These are phyloP conservation scores for Boletellus ananas DNA, from an alignment of 768 basidiomycete species.

Conservation along the genomic window DNA sequence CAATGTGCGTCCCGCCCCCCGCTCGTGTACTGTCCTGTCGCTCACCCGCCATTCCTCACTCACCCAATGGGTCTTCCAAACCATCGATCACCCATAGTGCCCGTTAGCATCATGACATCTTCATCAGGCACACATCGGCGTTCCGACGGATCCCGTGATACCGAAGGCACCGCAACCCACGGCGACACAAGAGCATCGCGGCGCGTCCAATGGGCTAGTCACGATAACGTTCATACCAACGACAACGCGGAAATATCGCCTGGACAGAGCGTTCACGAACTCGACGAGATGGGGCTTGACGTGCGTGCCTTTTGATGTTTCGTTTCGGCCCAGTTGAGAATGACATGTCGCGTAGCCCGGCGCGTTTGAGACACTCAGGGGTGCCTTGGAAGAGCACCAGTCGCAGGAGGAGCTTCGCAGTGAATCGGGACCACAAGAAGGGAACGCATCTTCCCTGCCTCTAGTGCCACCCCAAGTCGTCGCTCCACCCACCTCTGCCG, in stretches of 20 bases:
- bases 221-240: constrained; percentile 16
- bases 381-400: constrained; percentile 51
- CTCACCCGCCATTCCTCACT: background rate
- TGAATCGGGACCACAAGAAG: background rate
- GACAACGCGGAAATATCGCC: constrained; percentile 1
- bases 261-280: constrained; percentile 31
- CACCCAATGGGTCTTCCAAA: background rate
- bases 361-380: constrained; percentile 46
- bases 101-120: constrained; percentile 18
- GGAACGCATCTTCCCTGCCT: constrained; percentile 3
- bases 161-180: constrained; percentile 15
- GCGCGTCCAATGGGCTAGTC: constrained; percentile 50
- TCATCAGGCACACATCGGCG: constrained; percentile 2
- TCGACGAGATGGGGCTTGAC: constrained; percentile 54
- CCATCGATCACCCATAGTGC: constrained; percentile 7
- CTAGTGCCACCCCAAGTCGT: constrained; percentile 2
- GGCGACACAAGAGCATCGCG: constrained; percentile 44
- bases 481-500: constrained; percentile 10
- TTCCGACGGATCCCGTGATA: constrained; percentile 11
- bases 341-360: constrained; percentile 33
- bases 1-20: constrained; percentile 6
- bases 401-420: constrained; percentile 16
- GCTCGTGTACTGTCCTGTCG: background rate
- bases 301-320: constrained; percentile 33
- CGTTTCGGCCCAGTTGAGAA: background rate